Percentiles rank a stretch among this genome's conserved stretches.
Conservation (phyloP, 1,139 yeast genomes). For the Yamadazyma sp. region DNA sequence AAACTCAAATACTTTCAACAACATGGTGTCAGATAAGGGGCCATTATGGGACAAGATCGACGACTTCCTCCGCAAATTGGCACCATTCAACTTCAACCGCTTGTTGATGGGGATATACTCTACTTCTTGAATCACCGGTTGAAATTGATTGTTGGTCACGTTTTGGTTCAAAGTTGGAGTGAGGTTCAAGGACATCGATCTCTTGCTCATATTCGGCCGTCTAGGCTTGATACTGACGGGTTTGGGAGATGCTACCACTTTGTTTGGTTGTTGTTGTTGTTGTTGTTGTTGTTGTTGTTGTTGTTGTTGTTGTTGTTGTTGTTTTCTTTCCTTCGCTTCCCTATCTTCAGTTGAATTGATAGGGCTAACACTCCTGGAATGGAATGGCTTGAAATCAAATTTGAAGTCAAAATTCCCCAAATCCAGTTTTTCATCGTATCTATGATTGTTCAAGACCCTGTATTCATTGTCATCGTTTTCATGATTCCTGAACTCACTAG, state of each 20-base stretch:
- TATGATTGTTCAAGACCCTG: not conserved
- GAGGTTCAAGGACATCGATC: slow-evolving; percentile 13
- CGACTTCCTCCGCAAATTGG: slow-evolving; percentile 49
- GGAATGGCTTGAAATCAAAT: slow-evolving; percentile 17
- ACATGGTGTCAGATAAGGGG: slow-evolving; percentile 57
- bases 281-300: slow-evolving; percentile 1
- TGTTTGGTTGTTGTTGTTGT: not conserved
- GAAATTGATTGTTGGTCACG: slow-evolving; percentile 13
- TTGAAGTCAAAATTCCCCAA: slow-evolving; percentile 15
- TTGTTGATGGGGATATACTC: slow-evolving; percentile 54
- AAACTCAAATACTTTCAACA: slow-evolving; percentile 52
- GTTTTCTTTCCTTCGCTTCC: slow-evolving; percentile 2
- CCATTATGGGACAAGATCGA: slow-evolving; percentile 54
- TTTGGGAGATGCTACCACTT: not conserved
- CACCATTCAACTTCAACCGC: slow-evolving; percentile 45
- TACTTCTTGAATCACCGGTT: slow-evolving; percentile 17
- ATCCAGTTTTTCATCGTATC: slow-evolving; percentile 7
- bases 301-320: not conserved
- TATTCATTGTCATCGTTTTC: slow-evolving; percentile 8
- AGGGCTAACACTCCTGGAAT: slow-evolving; percentile 20
- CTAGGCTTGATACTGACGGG: slow-evolving; percentile 10
- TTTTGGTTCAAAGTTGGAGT: slow-evolving; percentile 11
- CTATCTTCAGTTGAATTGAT: slow-evolving; percentile 10
- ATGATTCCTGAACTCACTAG: slow-evolving; percentile 53
- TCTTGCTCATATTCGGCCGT: slow-evolving; percentile 7